Conservation (phyloP, 805 yeast species). For the Kodamaea fukazawae region DNA sequence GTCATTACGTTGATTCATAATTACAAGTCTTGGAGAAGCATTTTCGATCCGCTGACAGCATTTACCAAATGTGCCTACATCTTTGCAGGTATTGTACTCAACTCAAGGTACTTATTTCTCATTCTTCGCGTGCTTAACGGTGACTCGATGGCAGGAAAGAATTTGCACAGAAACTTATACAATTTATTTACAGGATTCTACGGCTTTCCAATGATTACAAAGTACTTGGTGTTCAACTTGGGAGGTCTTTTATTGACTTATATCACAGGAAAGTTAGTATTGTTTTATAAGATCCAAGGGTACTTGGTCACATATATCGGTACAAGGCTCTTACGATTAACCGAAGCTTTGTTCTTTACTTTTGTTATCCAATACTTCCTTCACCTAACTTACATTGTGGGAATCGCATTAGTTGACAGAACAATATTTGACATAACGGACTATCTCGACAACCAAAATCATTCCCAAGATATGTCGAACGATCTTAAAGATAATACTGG, state of each 20-base stretch:
- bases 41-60: conserved; percentile 27
- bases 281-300: conserved; percentile 15
- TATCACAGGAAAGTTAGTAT: conserved; percentile 7
- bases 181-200: conserved; percentile 29
- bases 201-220: conserved; percentile 26
- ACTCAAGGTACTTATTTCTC: conserved; percentile 29
- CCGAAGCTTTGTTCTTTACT: conserved; percentile 34
- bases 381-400: conserved; percentile 61
- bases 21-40: conserved; percentile 22
- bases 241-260: conserved; percentile 13
- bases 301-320: conserved; percentile 11
- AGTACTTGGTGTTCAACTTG: conserved; percentile 20
- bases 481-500: conserved; percentile 21
- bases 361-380: conserved; percentile 58
- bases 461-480: conserved; percentile 3
- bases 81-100: conserved; percentile 24
- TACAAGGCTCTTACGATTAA: conserved; percentile 20
- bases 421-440: conserved; percentile 62
- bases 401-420: conserved; percentile 66
- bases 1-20: conserved; percentile 18
- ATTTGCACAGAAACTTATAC: conserved; percentile 21
- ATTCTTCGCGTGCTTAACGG: conserved; percentile 12
- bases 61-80: conserved; percentile 23
- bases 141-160: conserved; percentile 3
- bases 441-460: conserved; percentile 20